Evolutionary conservation across 306 rosid species (phyloP).

Genomic region (Cucumis cinereus): DNA sequence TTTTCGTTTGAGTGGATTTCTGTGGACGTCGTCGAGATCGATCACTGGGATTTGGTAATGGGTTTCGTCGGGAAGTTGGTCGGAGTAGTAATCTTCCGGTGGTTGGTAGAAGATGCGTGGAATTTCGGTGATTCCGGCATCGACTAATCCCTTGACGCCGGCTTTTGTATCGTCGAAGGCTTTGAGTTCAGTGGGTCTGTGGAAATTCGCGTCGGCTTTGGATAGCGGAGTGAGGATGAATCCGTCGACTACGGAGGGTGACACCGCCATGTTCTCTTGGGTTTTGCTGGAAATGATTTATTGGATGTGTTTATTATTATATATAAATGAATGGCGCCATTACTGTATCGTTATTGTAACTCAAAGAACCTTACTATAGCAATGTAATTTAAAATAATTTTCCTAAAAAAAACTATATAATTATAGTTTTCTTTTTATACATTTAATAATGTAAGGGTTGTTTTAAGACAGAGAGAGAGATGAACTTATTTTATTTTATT

Average conservation of each 20-base stretch:
- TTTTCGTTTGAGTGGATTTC: constrained; percentile 5
- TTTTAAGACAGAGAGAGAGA: too few species aligned
- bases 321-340: not conserved
- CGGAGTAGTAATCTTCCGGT: not conserved
- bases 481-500: too few species aligned
- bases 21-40: constrained; percentile 15
- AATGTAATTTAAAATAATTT: too few species aligned
- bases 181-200: constrained; percentile 5
- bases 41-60: constrained; percentile 18
- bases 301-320: too few species aligned
- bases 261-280: not conserved
- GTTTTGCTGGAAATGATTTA: not conserved
- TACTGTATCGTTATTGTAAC: too few species aligned
- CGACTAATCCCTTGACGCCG: constrained; percentile 20
- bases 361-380: too few species aligned
- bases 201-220: not conserved
- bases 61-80: not conserved
- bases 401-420: too few species aligned
- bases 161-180: constrained; percentile 34
- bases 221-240: not conserved
- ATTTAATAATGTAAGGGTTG: too few species aligned
- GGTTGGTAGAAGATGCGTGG: constrained; percentile 28
- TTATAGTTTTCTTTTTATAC: too few species aligned
- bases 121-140: constrained; percentile 35
- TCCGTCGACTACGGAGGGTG: not conserved